Conservation (phyloP, 495 filamentous ascomycete species). For the Talaromyces stipitatus region DNA sequence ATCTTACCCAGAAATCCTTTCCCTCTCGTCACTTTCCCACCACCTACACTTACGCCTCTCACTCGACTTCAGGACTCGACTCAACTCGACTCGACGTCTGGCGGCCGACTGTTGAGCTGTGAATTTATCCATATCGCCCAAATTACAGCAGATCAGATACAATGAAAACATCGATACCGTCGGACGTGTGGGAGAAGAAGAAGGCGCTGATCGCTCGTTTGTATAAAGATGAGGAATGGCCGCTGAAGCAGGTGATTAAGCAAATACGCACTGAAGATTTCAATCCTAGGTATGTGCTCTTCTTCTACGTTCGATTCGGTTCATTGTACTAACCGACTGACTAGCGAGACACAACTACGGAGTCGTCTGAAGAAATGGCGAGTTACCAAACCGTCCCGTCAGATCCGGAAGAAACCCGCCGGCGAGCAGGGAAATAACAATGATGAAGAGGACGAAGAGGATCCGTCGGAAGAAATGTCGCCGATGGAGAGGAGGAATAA, state of each 20-base stretch:
- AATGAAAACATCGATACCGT: constrained; percentile 43
- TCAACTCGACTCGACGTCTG: neutral
- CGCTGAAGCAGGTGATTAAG: constrained; percentile 43
- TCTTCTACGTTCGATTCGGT: neutral
- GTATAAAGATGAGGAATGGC: constrained; percentile 45
- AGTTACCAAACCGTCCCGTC: constrained; percentile 41
- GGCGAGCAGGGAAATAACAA: constrained; percentile 18
- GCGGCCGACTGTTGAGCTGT: neutral
- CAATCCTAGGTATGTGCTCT: constrained; percentile 33
- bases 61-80: neutral
- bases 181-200: constrained; percentile 44
- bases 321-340: neutral
- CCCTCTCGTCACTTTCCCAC: neutral
- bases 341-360: constrained; percentile 41
- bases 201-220: constrained; percentile 38
- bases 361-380: constrained; percentile 44
- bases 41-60: neutral
- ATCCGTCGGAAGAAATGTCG: constrained; percentile 2
- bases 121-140: no score
- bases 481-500: neutral
- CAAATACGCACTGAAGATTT: constrained; percentile 41
- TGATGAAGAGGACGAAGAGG: constrained; percentile 12
- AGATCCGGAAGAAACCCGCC: constrained; percentile 35
- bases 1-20: neutral
- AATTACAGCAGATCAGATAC: neutral